Conservation (phyloP, 805 yeast species). For the Kodamaea lidongshanica region DNA sequence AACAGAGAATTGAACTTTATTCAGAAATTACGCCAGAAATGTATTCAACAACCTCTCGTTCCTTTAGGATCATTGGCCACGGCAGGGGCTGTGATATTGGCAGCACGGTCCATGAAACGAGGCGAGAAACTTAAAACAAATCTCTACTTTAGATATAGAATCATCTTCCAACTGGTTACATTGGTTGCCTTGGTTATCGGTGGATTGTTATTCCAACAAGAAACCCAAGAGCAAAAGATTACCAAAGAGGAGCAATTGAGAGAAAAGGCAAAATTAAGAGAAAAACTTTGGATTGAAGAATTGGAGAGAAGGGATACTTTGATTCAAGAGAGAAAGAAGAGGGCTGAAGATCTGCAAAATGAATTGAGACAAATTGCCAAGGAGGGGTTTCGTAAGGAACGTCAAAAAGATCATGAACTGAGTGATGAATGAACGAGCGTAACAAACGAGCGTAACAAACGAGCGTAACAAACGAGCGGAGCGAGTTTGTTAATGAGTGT, state of each 20-base stretch:
- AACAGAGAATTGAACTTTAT: conserved; percentile 36
- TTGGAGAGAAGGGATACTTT: conserved; percentile 80
- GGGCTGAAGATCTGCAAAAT: conserved; percentile 57
- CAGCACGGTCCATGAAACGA: conserved; percentile 65
- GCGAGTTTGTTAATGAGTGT: too few species aligned
- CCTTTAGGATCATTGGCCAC: conserved; percentile 80
- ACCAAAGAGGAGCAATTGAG: conserved; percentile 59
- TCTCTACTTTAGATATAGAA: conserved; percentile 84
- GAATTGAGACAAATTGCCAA: conserved; percentile 31
- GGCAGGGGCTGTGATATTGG: conserved; percentile 71
- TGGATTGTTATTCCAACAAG: conserved; percentile 59
- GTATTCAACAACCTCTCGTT: conserved; percentile 83
- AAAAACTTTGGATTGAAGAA: conserved; percentile 81
- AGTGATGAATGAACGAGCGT: too few species aligned
- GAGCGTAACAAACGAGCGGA: too few species aligned
- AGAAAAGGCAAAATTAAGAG: conserved; percentile 81
- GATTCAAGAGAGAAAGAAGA: conserved; percentile 57
- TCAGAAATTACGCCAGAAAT: conserved; percentile 53
- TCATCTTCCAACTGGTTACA: conserved; percentile 79
- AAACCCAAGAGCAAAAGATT: conserved; percentile 38
- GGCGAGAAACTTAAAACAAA: conserved; percentile 77
- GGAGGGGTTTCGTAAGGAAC: conserved; percentile 29
- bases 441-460: too few species aligned
- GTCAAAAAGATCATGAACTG: conserved; percentile 3
- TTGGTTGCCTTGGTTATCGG: conserved; percentile 78